Evolutionary conservation across 495 filamentous ascomycete genomes (phyloP).

Genomic region (Glonium stellatum): DNA sequence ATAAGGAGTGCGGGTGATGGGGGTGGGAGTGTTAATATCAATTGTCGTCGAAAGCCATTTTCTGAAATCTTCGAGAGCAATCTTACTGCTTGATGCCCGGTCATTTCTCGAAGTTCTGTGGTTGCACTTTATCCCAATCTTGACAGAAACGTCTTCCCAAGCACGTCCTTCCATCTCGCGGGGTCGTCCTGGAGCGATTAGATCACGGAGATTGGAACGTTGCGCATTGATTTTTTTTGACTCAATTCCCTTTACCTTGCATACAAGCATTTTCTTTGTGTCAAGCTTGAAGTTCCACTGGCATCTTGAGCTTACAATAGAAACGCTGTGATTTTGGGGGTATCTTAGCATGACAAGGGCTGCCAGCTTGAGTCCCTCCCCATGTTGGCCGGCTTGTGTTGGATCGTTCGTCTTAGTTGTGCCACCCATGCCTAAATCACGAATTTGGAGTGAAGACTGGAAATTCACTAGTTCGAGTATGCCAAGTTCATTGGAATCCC

Average conservation of each 20-base stretch:
- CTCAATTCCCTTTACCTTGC: not conserved
- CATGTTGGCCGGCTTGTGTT: conserved; percentile 5
- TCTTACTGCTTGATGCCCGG: too few species aligned
- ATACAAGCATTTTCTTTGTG: not conserved
- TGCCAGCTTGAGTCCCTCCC: conserved; percentile 11
- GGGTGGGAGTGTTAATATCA: not conserved
- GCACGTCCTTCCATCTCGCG: not conserved
- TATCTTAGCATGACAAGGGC: conserved; percentile 5
- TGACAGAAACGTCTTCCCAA: not conserved
- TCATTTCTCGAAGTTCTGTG: not conserved
- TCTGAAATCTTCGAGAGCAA: not conserved
- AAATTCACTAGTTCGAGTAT: conserved; percentile 5
- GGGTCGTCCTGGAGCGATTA: too few species aligned
- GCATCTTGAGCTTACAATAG: not conserved
- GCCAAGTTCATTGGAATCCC: not conserved
- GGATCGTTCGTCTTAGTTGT: conserved; percentile 5
- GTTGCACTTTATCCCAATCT: not conserved
- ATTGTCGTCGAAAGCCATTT: not conserved
- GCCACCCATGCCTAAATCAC: not conserved
- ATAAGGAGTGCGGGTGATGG: too few species aligned
- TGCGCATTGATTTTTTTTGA: not conserved
- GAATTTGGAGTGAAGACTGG: not conserved
- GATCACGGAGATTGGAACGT: too few species aligned
- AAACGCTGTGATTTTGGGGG: conserved; percentile 7
- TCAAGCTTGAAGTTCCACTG: conserved; percentile 8